phyloP scores from a whole-genome alignment of 2,329 filamentous ascomycete genomes.

The Neoscytalidium dimidiatum region DNA sequence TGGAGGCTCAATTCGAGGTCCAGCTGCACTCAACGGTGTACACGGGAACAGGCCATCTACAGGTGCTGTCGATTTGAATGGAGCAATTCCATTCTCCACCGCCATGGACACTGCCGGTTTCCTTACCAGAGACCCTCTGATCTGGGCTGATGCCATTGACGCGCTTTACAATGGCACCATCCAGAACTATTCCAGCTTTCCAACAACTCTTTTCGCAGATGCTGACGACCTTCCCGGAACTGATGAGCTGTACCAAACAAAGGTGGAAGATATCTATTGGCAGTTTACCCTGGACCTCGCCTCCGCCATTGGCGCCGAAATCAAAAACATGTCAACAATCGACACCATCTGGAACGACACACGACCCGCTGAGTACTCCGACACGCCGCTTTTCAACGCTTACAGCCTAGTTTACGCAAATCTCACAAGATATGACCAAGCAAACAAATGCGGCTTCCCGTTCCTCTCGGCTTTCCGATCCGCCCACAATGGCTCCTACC shows the following conservation, averaged over 20 bases:
- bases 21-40: slow-evolving; percentile 45
- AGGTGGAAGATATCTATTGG: not conserved
- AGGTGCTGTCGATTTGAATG: not conserved
- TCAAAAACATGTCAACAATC: not conserved
- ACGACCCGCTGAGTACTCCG: not conserved
- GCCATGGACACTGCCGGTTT: not conserved
- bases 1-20: slow-evolving; percentile 49
- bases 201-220: not conserved
- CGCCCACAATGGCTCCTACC: not conserved
- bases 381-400: not conserved
- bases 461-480: not conserved
- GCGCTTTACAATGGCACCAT: not conserved
- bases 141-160: not conserved
- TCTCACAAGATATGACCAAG: not conserved
- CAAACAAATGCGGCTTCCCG: not conserved
- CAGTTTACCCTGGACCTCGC: not conserved
- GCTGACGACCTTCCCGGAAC: not conserved
- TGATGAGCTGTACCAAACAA: not conserved
- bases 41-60: slow-evolving; percentile 35
- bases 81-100: not conserved
- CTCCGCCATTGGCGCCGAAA: not conserved
- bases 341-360: not conserved
- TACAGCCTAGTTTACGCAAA: not conserved
- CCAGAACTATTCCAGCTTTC: not conserved
- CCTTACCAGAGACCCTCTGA: not conserved